These are phyloP conservation scores for Aegle marmelos DNA, from an alignment of 345 rosid genomes.

Conservation along the genomic window DNA sequence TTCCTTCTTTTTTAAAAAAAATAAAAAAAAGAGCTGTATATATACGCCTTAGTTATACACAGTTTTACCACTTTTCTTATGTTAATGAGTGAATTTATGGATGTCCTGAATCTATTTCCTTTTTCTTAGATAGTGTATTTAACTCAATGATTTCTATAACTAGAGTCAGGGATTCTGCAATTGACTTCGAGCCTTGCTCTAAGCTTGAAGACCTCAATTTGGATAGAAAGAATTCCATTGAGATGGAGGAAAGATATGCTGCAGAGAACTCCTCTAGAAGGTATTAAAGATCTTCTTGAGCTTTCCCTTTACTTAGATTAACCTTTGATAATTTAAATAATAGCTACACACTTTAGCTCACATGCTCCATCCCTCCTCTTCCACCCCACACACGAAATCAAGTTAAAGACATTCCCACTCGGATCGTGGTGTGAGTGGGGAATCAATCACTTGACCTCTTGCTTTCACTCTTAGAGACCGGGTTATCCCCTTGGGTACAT, in stretches of 20 bases:
- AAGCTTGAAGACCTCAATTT: constrained; percentile 72
- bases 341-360: background rate
- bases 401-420: background rate
- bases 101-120: background rate
- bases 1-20: too few species aligned
- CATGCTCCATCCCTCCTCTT: background rate
- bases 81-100: background rate
- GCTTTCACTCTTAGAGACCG: background rate
- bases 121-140: background rate
- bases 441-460: background rate
- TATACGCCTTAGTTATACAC: constrained; percentile 4
- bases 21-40: background rate
- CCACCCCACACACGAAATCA: background rate
- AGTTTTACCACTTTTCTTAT: background rate
- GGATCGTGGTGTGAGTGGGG: background rate
- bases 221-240: constrained; percentile 50
- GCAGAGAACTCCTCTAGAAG: constrained; percentile 31
- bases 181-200: constrained; percentile 69
- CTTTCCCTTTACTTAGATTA: background rate
- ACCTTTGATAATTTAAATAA: background rate
- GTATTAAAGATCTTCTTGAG: constrained; percentile 25
- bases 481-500: too few species aligned
- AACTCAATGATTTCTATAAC: constrained; percentile 4
- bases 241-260: constrained; percentile 28
- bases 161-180: constrained; percentile 44